Base-by-base conservation (phyloP, 495 filamentous ascomycete species). In the Penicillium canariense region DNA sequence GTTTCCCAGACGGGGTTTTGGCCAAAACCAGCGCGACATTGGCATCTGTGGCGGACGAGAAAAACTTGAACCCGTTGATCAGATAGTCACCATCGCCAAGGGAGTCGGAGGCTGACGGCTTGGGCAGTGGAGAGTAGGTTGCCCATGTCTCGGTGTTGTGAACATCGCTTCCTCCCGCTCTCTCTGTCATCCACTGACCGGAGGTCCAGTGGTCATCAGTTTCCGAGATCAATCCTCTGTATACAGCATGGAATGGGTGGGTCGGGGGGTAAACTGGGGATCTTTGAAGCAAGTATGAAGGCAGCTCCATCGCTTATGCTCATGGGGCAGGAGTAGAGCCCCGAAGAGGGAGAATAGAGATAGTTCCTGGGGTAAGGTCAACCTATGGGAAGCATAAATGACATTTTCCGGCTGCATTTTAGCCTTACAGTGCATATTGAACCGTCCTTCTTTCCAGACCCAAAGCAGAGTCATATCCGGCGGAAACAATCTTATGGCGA, bases 101-200 rank as follows among this genome's bases (percentile, higher is more conserved):
- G 34, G 47, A 51, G 52, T 52, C 60, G 20, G 32, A 23, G 9
- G 39, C 49, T 12, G 48, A 38, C 0, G 35, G 15, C 17, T 34
- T 63, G 25, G 51, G 58, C 54, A 53, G 23, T 5, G 69, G 68
- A 0, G 68, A 66, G 39, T 72, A 62, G 1, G 67, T 80, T 28
- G 77, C 88, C 55, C 77, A 68, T 2, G 87, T 92, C 65, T 92
- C 88, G 0, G 85, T 88, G 40, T 76, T 80, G 6, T 82, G 82
- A 3, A 91, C 85, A 56, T 93, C 88, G 55, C 83, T 87, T 2
- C 88, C 88, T 7, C 87, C 88, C 0, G 78, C 69, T n/a, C 88
- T 79, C 59, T 91, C 88, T 0, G 89, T 91, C 89, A 92, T 92
- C 89, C 89, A 93, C 63, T 92, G 88, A 0, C 89, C 88, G 27